Base-by-base conservation (phyloP, 2,329 filamentous ascomycete species). In the Fusarium liriodendri region DNA sequence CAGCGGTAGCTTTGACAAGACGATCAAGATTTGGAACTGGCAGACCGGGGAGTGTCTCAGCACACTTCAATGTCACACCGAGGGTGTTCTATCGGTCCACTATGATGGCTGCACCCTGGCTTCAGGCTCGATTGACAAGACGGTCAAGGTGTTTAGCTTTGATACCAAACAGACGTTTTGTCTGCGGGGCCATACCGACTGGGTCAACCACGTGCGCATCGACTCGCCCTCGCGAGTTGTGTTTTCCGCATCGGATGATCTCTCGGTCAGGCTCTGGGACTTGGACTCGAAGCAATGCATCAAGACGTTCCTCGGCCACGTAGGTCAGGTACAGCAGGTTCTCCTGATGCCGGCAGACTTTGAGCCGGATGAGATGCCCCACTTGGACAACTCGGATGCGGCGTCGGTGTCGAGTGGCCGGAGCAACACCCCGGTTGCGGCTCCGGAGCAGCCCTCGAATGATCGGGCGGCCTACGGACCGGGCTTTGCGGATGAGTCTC, bases 1-100 rank as follows among this genome's bases (percentile, higher is more conserved):
- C 80, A 97, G 93, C 66, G 97, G 95, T 61, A 95, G 94, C 79
- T 87, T 98, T 65, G 97, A 98, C 82, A 89, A 91, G 58, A 97
- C 93, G 6, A 89, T 99, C 78, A 95, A 94, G 80, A 91, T 99
- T 37, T 99, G 97, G 97, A 97, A 99, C 80, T 98, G 95, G 95
- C 90, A 93, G 71, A 98, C 95, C 0, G 97, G 97, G 55, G 90
- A 95, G 77, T 95, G 94, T 77, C 88, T 98, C 66, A 93, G 92
- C 58, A 97, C 93, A 0, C 91, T 97, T 64, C 88, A 89, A 14
- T 93, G 93, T 25, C 97, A 98, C 80, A 90, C 88, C 20, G 92
- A 92, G 38, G 95, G 95, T 14, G 93, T 99, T 29, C 93, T 98
- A 72, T 92, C 92, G 25, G 89, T 98, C 10, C 94, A 98, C 83